phyloP scores from a whole-genome alignment of 176 grass and related monocot species.

The Poa pratensis region DNA sequence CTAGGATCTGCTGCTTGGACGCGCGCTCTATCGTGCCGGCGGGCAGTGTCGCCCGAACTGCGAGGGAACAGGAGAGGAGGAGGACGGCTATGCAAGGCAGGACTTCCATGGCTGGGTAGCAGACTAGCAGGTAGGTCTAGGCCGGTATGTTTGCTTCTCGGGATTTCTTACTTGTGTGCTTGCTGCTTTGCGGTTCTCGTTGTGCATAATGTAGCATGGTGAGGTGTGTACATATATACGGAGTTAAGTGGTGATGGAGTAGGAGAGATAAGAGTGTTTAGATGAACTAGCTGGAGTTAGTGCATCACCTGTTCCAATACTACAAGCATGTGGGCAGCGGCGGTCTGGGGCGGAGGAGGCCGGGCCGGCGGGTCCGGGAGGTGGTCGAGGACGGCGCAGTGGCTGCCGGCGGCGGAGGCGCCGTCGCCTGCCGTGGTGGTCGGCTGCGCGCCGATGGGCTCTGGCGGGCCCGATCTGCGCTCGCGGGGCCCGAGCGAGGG shows the following conservation, averaged over 20 bases:
- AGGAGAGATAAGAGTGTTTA: conserved; percentile 7
- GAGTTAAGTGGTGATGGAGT: conserved; percentile 27
- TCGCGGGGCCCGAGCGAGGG: too few relatives aligned
- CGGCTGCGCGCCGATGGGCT: too few relatives aligned
- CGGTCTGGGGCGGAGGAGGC: too few relatives aligned
- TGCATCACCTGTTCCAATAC: conserved; percentile 30
- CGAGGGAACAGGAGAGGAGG: neutral
- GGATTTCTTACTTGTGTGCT: neutral
- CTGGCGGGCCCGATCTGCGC: too few relatives aligned
- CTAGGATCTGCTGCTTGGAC: conserved; percentile 82
- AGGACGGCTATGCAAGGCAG: conserved; percentile 23
- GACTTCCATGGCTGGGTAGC: conserved; percentile 15
- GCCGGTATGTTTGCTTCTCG: neutral
- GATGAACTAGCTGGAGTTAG: neutral
- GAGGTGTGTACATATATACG: neutral
- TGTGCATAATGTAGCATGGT: neutral
- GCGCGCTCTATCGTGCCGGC: conserved; percentile 60
- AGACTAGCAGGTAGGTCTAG: neutral
- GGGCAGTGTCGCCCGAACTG: neutral
- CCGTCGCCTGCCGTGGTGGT: too few relatives aligned
- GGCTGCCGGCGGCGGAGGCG: too few relatives aligned
- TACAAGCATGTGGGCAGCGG: neutral
- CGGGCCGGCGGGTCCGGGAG: too few relatives aligned
- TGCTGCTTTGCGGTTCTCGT: conserved; percentile 6
- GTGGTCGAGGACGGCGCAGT: too few relatives aligned